Percentiles rank a stretch among this genome's conserved stretches.
These are phyloP conservation scores for Digitaria exilis DNA, from an alignment of 202 grass and related monocot genomes.

Conservation along the genomic window DNA sequence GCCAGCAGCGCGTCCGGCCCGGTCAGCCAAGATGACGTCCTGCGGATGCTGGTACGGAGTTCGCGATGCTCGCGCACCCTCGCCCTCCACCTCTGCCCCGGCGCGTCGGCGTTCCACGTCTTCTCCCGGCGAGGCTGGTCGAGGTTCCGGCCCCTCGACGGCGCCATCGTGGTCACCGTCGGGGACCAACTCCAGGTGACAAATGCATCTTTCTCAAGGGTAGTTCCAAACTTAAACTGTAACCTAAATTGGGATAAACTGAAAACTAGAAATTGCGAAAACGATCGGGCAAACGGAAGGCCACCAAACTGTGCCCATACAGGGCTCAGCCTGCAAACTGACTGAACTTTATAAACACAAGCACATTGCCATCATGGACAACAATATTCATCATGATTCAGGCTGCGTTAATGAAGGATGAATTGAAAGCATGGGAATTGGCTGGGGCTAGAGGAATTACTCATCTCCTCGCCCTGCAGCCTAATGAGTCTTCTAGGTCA, in stretches of 20 bases:
- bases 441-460: too few species aligned
- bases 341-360: background rate
- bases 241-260: background rate
- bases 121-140: slow-evolving; percentile 63
- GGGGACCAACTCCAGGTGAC: slow-evolving; percentile 72
- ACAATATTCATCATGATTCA: background rate
- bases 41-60: slow-evolving; percentile 47
- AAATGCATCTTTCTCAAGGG: background rate
- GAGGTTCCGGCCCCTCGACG: slow-evolving; percentile 46
- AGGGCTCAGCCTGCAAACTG: background rate
- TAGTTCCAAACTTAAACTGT: background rate
- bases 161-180: slow-evolving; percentile 62
- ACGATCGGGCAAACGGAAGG: background rate
- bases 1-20: background rate
- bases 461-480: too few species aligned
- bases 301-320: background rate
- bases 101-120: slow-evolving; percentile 49
- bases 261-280: background rate
- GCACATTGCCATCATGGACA: background rate
- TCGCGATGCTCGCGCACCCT: slow-evolving; percentile 48
- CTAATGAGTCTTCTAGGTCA: too few species aligned
- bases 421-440: too few species aligned
- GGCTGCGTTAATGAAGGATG: too few species aligned
- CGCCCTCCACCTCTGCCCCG: slow-evolving; percentile 48
- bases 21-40: slow-evolving; percentile 43